Evolutionary conservation across 176 grass and related monocot genomes (phyloP).

Genomic region (Aechmea fasciata): DNA sequence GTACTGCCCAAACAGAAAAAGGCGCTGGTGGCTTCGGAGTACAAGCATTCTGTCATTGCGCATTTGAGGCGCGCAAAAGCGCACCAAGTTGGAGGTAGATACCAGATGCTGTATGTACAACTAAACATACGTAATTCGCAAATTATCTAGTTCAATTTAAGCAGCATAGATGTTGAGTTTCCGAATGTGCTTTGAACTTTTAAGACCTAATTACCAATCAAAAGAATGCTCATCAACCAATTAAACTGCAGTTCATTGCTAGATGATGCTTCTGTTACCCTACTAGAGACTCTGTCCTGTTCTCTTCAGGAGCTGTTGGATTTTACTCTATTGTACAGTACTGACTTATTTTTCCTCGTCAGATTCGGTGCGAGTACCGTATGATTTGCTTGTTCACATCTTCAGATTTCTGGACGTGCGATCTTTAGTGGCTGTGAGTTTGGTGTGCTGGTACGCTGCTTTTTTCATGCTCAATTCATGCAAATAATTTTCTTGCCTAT

Average conservation of each 20-base stretch:
- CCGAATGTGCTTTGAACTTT: no score
- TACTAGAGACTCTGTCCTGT: background rate
- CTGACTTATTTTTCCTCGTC: slow-evolving; percentile 21
- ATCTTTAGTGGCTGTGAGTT: slow-evolving; percentile 54
- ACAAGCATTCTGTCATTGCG: slow-evolving; percentile 51
- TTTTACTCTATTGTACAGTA: background rate
- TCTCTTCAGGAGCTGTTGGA: background rate
- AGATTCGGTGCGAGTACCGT: slow-evolving; percentile 48
- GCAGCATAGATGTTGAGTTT: background rate
- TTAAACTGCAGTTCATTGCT: no score
- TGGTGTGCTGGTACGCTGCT: slow-evolving; percentile 65
- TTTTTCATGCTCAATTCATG: background rate
- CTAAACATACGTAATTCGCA: background rate
- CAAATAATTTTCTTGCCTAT: slow-evolving; percentile 5
- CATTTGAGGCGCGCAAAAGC: slow-evolving; percentile 64
- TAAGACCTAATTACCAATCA: no score
- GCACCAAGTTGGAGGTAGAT: slow-evolving; percentile 36
- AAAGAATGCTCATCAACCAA: no score
- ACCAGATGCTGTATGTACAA: background rate
- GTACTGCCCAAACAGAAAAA: slow-evolving; percentile 80
- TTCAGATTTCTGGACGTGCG: slow-evolving; percentile 76
- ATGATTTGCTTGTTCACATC: slow-evolving; percentile 67
- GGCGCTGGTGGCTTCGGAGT: slow-evolving; percentile 61
- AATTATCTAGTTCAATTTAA: background rate
- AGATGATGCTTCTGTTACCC: no score